Evolutionary conservation across 2,329 filamentous ascomycete species (phyloP).

Genomic region (Harringtonia aguacate): DNA sequence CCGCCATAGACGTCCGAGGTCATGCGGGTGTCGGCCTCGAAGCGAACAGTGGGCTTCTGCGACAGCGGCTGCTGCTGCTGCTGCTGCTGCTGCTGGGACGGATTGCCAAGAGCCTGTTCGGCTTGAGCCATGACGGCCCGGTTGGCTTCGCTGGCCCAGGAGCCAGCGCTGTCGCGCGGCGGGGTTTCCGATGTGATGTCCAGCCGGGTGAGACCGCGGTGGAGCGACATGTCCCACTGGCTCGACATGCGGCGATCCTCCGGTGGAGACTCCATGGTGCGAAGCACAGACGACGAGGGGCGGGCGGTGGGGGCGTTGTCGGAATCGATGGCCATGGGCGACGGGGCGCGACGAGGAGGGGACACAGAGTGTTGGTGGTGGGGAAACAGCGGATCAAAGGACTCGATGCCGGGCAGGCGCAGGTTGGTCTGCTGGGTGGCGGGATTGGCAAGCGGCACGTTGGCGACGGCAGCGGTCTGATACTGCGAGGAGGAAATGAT

Average conservation of each 20-base stretch:
- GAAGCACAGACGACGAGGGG: slow-evolving; percentile 16
- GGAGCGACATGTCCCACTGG: slow-evolving; percentile 55
- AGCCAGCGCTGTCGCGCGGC: slow-evolving; percentile 38
- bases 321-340: slow-evolving; percentile 68
- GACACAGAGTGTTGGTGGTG: slow-evolving; percentile 50
- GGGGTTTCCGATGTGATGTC: slow-evolving; percentile 47
- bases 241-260: slow-evolving; percentile 35
- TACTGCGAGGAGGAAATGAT: slow-evolving; percentile 58
- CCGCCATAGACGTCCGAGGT: slow-evolving; percentile 10
- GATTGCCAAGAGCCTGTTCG: slow-evolving; percentile 34
- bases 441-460: slow-evolving; percentile 32
- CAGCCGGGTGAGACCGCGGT: slow-evolving; percentile 54
- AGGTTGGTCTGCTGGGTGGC: slow-evolving; percentile 45
- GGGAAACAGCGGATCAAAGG: slow-evolving; percentile 71
- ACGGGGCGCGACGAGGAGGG: slow-evolving; percentile 53
- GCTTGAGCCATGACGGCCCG: slow-evolving; percentile 44
- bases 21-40: slow-evolving; percentile 35
- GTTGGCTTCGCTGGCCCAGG: slow-evolving; percentile 47
- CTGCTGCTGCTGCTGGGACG: slow-evolving; percentile 1
- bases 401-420: slow-evolving; percentile 81
- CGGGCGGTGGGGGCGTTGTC: slow-evolving; percentile 17
- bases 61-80: slow-evolving; percentile 2
- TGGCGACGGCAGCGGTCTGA: slow-evolving; percentile 27
- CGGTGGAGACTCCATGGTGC: slow-evolving; percentile 18
- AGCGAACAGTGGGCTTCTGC: slow-evolving; percentile 38